A percentile compares a stretch with the other conserved stretches of the same genome.
These are phyloP conservation scores for Euphrasia confusa DNA, from an alignment of 257 asterid species.

Conservation along the genomic window DNA sequence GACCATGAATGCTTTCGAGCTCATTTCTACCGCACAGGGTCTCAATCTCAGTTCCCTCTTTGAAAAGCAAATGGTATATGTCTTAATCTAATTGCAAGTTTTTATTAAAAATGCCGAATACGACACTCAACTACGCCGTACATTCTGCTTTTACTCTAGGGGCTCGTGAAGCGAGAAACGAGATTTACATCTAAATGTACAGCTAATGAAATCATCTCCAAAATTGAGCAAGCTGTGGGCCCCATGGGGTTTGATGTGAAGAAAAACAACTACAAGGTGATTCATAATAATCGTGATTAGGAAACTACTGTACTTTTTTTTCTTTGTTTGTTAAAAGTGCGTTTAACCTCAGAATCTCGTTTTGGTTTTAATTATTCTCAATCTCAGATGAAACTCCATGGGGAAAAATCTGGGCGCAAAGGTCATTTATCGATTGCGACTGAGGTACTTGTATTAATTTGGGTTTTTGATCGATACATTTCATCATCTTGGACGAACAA, in stretches of 20 bases:
- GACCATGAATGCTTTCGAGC: conserved; percentile 93
- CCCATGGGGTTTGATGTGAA: conserved; percentile 80
- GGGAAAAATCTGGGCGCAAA: conserved; percentile 90
- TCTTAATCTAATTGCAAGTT: background rate
- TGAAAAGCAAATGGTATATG: conserved; percentile 81
- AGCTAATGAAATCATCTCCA: conserved; percentile 71
- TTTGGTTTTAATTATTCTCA: conserved; percentile 25
- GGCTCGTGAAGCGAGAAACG: conserved; percentile 71
- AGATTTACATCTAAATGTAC: conserved; percentile 70
- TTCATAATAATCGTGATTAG: background rate
- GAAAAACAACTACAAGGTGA: conserved; percentile 68
- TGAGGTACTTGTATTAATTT: conserved; percentile 42
- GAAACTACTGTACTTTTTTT: background rate
- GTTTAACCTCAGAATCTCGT: conserved; percentile 8
- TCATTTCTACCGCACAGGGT: conserved; percentile 95
- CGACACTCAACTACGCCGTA: background rate
- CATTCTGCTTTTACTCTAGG: conserved; percentile 33
- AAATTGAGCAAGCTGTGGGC: conserved; percentile 62
- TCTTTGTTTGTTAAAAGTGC: background rate
- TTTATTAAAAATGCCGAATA: background rate
- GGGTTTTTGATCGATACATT: background rate
- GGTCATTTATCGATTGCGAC: conserved; percentile 88
- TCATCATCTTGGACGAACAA: background rate
- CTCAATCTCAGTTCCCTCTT: conserved; percentile 83
- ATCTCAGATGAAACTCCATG: conserved; percentile 87